Conservation (phyloP, 768 basidiomycete genomes). For the Tephrocybe sp. region DNA sequence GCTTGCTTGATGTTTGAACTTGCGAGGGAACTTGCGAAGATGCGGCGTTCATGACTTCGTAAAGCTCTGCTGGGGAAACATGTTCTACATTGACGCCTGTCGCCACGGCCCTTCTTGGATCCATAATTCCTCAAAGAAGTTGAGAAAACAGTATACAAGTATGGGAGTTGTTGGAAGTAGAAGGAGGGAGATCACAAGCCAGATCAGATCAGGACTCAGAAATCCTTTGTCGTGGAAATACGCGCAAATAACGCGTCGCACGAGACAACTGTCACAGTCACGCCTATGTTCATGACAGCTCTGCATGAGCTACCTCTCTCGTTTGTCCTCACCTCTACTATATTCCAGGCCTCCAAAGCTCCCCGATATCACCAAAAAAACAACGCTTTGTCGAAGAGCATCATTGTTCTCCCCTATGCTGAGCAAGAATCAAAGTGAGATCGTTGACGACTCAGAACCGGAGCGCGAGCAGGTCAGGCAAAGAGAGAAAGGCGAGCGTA, state of each 20-base stretch:
- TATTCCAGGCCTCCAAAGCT: too few species aligned
- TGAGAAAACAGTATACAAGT: background rate
- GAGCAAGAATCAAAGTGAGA: slow-evolving; percentile 26
- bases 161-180: background rate
- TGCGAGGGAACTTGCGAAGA: slow-evolving; percentile 69
- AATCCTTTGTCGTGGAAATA: slow-evolving; percentile 19
- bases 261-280: slow-evolving; percentile 16
- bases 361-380: too few species aligned
- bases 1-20: slow-evolving; percentile 49
- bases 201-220: slow-evolving; percentile 6
- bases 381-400: too few species aligned
- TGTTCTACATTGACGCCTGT: slow-evolving; percentile 37
- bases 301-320: background rate
- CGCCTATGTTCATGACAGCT: background rate
- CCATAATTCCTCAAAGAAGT: slow-evolving; percentile 22
- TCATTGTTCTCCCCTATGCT: background rate
- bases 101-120: slow-evolving; percentile 24
- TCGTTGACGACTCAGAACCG: slow-evolving; percentile 72
- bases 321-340: background rate
- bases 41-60: slow-evolving; percentile 64
- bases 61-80: slow-evolving; percentile 64
- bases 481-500: slow-evolving; percentile 16
- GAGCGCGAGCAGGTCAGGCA: slow-evolving; percentile 49
- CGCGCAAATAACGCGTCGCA: slow-evolving; percentile 47
- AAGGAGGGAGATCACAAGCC: slow-evolving; percentile 4